A percentile compares a stretch with the other conserved stretches of the same genome.
Evolutionary conservation across 495 filamentous ascomycete genomes (phyloP).

Genomic region (Neurospora hispaniola): DNA sequence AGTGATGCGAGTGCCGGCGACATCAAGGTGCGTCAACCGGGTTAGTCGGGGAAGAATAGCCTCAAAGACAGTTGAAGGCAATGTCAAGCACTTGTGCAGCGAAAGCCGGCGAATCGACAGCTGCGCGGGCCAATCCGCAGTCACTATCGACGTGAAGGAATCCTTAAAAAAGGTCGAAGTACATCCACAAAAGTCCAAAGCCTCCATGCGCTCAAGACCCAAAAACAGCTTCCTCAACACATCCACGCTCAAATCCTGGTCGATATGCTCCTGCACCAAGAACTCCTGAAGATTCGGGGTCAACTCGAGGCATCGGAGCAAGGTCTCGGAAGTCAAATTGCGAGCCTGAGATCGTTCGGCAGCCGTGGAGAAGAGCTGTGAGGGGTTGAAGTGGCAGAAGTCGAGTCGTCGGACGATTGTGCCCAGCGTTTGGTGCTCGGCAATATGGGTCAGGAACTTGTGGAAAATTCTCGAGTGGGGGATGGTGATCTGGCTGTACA

Average conservation of each 20-base stretch:
- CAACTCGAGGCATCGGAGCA: constrained; percentile 64
- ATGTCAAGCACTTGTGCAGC: constrained; percentile 71
- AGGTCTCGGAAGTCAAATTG: constrained; percentile 68
- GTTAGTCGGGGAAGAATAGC: constrained; percentile 57
- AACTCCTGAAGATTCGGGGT: constrained; percentile 73
- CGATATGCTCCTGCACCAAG: constrained; percentile 71
- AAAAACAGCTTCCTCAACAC: constrained; percentile 70
- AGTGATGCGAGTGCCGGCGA: constrained; percentile 70
- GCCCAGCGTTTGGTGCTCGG: constrained; percentile 58
- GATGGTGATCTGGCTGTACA: constrained; percentile 77
- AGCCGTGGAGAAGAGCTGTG: constrained; percentile 67
- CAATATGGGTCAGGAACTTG: constrained; percentile 71
- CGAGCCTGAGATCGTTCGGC: constrained; percentile 71
- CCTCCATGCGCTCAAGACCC: constrained; percentile 55
- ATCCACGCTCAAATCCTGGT: constrained; percentile 60
- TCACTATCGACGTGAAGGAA: constrained; percentile 33
- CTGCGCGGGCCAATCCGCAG: constrained; percentile 33
- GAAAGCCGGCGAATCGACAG: constrained; percentile 60
- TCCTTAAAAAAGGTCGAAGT: constrained; percentile 59
- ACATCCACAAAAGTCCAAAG: constrained; percentile 72
- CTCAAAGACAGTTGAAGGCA: constrained; percentile 59
- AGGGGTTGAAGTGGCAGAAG: constrained; percentile 82
- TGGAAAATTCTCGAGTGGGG: constrained; percentile 80
- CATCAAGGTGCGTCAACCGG: constrained; percentile 68
- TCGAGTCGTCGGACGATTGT: constrained; percentile 73